Percentiles rank a stretch among this genome's conserved stretches.
These are phyloP conservation scores for Ramularia collo-cygni DNA, from an alignment of 2,329 filamentous ascomycete species.

Conservation along the genomic window DNA sequence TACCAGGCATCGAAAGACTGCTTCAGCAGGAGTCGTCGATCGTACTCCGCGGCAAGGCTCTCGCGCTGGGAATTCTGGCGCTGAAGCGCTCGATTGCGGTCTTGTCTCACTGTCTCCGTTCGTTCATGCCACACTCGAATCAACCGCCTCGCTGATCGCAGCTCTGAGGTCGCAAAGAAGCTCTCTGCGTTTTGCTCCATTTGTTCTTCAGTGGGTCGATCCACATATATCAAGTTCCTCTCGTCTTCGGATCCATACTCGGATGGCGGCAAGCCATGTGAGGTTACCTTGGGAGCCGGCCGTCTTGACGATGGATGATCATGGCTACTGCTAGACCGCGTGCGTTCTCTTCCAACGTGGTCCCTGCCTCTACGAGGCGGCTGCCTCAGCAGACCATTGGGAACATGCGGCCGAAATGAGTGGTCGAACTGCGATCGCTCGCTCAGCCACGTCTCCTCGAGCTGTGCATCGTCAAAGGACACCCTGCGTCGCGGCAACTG, in stretches of 20 bases:
- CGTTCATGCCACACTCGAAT: slow-evolving; percentile 40
- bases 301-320: slow-evolving; percentile 4
- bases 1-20: slow-evolving; percentile 49
- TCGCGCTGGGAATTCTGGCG: too few relatives aligned
- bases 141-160: slow-evolving; percentile 16
- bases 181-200: slow-evolving; percentile 26
- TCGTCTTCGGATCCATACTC: slow-evolving; percentile 12
- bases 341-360: slow-evolving; percentile 7
- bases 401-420: slow-evolving; percentile 1
- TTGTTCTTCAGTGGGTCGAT: slow-evolving; percentile 14
- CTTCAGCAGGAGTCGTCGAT: slow-evolving; percentile 46
- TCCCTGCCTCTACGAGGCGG: slow-evolving; percentile 16
- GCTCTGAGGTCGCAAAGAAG: slow-evolving; percentile 18
- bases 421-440: slow-evolving; percentile 19
- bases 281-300: slow-evolving; percentile 13
- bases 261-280: slow-evolving; percentile 11
- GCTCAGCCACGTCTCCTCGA: slow-evolving; percentile 45
- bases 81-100: slow-evolving; percentile 25
- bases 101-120: slow-evolving; percentile 28
- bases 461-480: slow-evolving; percentile 50
- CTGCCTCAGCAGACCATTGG: slow-evolving; percentile 12
- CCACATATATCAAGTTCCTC: slow-evolving; percentile 9
- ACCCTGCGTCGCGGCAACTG: slow-evolving; percentile 39
- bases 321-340: slow-evolving; percentile 22
- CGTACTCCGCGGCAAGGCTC: slow-evolving; percentile 41